Evolutionary conservation across 805 yeast species (phyloP), one percentile per base, ranked within the genome.

Genomic region (Tetrapisispora pingtungensis): DNA sequence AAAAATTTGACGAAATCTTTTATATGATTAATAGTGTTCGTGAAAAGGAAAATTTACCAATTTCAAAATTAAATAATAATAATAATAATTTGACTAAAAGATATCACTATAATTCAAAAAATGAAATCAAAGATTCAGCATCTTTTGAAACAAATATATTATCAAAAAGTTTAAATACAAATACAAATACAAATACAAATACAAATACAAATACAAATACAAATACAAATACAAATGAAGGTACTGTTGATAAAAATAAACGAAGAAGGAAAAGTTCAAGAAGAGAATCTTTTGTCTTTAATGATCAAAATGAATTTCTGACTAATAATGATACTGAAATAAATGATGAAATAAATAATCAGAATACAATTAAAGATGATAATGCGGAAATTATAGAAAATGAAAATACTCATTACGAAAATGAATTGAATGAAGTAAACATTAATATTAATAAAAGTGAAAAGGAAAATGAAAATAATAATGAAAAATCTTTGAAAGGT

Each of bases 1-100:
- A 54, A 33, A 67, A 73, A 46, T 66, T 77, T 46, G 68, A 68
- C 20, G 78, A 73, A 28, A 68, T 77, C 34, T 54, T 68, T 8
- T 67, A 64, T 38, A 59, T 69, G 56, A 68, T 77, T 42, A 62
- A 64, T 39, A 57, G 62, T 0, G 61, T 74, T 13, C 64, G 77
- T 50, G 41, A 49, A 14, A 61, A 61, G 24, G 77, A 74, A 52
- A 72, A 72, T 1, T 51, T 74, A 35, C 47, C 54, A 19, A 17
- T n/a, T 4, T 18, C 41, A n/a, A 32, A 32, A 19, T 12, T 17
- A 18, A 28, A 12, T 26, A 26, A 27, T 7, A 3, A 4, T n/a
- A 27, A 3, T 36, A 17, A 7, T 10, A 28, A 13, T n/a, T 3
- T n/a, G 6, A 13, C 5, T 14, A 37, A 28, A 18, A 37, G 33